Evolutionary conservation across 352 stramenopile species (phyloP).

Genomic region (Globisporangium yorkense): DNA sequence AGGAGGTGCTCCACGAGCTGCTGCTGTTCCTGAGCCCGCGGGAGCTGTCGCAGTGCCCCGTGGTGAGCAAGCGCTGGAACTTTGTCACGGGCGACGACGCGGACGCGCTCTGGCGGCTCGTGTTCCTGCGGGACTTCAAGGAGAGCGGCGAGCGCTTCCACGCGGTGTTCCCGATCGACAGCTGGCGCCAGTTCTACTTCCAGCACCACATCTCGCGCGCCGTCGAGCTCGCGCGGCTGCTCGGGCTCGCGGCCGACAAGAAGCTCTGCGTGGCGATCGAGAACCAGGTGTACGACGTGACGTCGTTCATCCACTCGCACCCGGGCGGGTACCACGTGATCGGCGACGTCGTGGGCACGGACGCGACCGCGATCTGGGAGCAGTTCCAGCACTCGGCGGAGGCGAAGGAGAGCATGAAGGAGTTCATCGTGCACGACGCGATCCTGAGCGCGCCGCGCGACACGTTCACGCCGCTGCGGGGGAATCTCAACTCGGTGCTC

Average conservation of each 20-base stretch:
- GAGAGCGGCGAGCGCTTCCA: slow-evolving; percentile 45
- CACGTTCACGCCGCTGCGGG: slow-evolving; percentile 12
- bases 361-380: slow-evolving; percentile 64
- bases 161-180: slow-evolving; percentile 43
- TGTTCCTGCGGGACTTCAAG: slow-evolving; percentile 52
- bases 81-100: slow-evolving; percentile 22
- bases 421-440: slow-evolving; percentile 47
- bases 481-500: slow-evolving; percentile 31
- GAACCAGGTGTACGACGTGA: slow-evolving; percentile 62
- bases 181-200: slow-evolving; percentile 71
- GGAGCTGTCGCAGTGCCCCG: slow-evolving; percentile 34
- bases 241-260: slow-evolving; percentile 24
- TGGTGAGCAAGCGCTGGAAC: slow-evolving; percentile 42
- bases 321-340: slow-evolving; percentile 68
- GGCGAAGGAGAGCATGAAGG: slow-evolving; percentile 54
- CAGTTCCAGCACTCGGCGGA: slow-evolving; percentile 63
- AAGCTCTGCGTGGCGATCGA: slow-evolving; percentile 57
- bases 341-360: slow-evolving; percentile 57
- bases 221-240: slow-evolving; percentile 52
- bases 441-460: slow-evolving; percentile 19
- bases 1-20: slow-evolving; percentile 43
- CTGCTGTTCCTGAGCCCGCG: slow-evolving; percentile 42
- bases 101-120: slow-evolving; percentile 36
- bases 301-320: slow-evolving; percentile 57
- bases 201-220: slow-evolving; percentile 55